phyloP scores from a whole-genome alignment of 2,329 filamentous ascomycete species.

The Tricladium varicosporioides region DNA sequence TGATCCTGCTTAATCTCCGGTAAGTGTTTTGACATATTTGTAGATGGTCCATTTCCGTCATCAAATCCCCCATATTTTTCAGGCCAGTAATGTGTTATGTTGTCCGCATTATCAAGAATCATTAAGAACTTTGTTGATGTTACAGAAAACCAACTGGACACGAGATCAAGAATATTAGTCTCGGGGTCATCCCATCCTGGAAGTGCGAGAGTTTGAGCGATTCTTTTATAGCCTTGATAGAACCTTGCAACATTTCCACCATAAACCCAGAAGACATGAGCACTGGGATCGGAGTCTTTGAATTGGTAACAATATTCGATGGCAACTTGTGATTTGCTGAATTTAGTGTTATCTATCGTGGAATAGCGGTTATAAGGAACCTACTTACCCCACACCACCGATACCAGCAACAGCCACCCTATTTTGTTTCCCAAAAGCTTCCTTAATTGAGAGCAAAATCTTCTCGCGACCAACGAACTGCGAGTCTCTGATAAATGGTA shows the following conservation, averaged over 20 bases:
- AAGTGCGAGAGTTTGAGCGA: background rate
- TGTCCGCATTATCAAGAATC: background rate
- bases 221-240: background rate
- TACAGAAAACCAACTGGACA: background rate
- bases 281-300: background rate
- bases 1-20: background rate
- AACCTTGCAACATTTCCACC: background rate
- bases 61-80: background rate
- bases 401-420: background rate
- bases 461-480: background rate
- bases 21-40: background rate
- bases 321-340: constrained; percentile 1
- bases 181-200: background rate
- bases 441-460: background rate
- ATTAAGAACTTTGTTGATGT: background rate
- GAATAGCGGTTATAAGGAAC: constrained; percentile 37
- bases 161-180: background rate
- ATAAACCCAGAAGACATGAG: constrained; percentile 1
- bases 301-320: background rate
- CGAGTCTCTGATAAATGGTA: background rate
- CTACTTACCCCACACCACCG: background rate
- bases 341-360: background rate
- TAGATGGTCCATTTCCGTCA: background rate
- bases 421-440: background rate
- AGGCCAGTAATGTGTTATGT: background rate